Percentiles rank a stretch among this genome's conserved stretches.
phyloP scores from a whole-genome alignment of 768 basidiomycete genomes.

The Leucosporidium scottii region DNA sequence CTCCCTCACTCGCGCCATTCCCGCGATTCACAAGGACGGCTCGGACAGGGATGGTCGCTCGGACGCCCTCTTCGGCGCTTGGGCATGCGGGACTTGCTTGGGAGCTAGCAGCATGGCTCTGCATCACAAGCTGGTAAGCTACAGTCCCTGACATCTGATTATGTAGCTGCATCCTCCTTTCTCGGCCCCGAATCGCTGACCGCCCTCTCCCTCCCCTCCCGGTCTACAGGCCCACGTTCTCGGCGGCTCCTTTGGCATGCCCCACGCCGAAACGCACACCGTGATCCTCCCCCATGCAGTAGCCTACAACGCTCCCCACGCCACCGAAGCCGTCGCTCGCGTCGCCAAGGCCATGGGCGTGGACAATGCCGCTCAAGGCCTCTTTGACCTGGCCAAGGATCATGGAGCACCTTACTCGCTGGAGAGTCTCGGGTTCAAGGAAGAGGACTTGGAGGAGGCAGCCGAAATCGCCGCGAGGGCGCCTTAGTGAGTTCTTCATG shows the following conservation, averaged over 20 bases:
- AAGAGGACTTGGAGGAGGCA: constrained; percentile 45
- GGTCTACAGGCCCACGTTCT: constrained; percentile 36
- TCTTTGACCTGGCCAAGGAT: constrained; percentile 16
- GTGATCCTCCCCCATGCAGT: constrained; percentile 47
- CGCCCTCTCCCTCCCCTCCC: neutral
- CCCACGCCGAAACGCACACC: constrained; percentile 48
- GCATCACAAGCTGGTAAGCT: constrained; percentile 42
- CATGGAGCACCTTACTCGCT: constrained; percentile 30
- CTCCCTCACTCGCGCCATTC: constrained; percentile 41
- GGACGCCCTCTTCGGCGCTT: constrained; percentile 45
- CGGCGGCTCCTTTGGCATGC: constrained; percentile 46
- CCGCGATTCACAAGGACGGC: constrained; percentile 39
- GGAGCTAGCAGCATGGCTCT: constrained; percentile 44
- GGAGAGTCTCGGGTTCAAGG: constrained; percentile 46
- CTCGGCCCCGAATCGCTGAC: neutral
- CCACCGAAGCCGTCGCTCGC: constrained; percentile 41
- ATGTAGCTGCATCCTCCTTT: too few relatives aligned
- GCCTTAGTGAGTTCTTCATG: constrained; percentile 38
- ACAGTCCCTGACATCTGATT: neutral
- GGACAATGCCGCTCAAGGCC: constrained; percentile 36
- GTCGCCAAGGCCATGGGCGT: constrained; percentile 42
- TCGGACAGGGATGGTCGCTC: constrained; percentile 41
- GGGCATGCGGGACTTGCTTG: constrained; percentile 43
- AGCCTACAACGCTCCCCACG: constrained; percentile 45
- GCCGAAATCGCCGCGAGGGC: constrained; percentile 44